Base-by-base conservation (phyloP, 805 yeast species). In the Yamadazyma scolyti region DNA sequence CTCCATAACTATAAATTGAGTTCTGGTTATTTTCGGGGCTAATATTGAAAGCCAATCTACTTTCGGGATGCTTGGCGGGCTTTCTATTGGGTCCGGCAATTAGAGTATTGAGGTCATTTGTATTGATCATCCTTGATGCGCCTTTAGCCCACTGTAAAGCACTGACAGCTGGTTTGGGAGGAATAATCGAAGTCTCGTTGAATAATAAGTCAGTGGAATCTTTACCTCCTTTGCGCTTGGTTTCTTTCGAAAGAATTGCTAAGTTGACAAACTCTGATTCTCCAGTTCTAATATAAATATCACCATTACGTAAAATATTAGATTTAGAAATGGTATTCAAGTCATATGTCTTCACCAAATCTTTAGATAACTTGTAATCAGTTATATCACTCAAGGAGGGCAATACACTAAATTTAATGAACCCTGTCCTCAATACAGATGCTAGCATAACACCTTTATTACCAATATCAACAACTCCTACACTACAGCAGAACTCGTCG, bases 101-200 rank as follows among this genome's bases (percentile, higher is more conserved):
- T 25, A 86, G 49, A 9, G 48, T 33, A 36, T 82, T 80, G 31
- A 93, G 64, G 39, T 85, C 95, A 1, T 70, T 66, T 14, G 71
- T 54, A 2, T 78, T 61, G n/a, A 81, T 70, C 39, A 71, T 68
- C 12, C 76, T 75, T 0, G 82, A 62, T 26, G 54, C 61, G 3
- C 96, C 96, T 43, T 81, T 76, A 5, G 93, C 85, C 93, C 96
- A 84, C 54, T 82, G 90, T 25, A 84, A 64, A 0, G 93, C 74
- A 21, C 87, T 76, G 5, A 85, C 76, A 4, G 75, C 68, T 2
- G 98, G 99, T 28, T 97, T 69, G 19, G 76, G 73, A 2, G 96
- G 94, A 13, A 82, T 72, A 5, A 71, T 60, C 26, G 82, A 68
- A 39, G 77, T 73, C 16, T 75, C 81, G 47, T 84, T 82, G 59